Base-by-base conservation (phyloP, 352 stramenopile genomes). In the Phytophthora fragariae region DNA sequence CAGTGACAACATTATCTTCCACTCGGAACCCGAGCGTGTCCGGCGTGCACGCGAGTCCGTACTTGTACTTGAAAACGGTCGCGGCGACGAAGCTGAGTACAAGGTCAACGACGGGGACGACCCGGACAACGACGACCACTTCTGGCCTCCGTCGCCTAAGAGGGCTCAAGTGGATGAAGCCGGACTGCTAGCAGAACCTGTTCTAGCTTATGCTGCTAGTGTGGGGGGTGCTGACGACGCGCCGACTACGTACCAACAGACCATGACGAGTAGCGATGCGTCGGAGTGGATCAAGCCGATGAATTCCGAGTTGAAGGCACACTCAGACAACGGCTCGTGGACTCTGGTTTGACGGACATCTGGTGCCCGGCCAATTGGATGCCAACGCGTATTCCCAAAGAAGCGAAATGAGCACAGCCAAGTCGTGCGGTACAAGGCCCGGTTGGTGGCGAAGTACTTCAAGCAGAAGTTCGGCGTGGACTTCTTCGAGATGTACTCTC, bases 221-320 rank as follows among this genome's bases (percentile, higher is more conserved):
- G 50, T 58, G 2, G 57, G 49, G 0, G n/a, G 56, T 0, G 53
- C 55, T 49, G 35, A 61, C 33, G 55, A 61, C 33, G 55, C 31
- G 15, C 27, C 2, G 2, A 31, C 27, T 5, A 31, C 27, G 3
- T 31, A 31, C 3, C 27, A 31, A 4, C 27, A 61, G 55, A 35
- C 35, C 14, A 61, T 61, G 17, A 15, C 35, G 6, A 61, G 57
- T 8, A 24, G 62, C 17, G 12, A 62, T 4, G 7, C 35, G 39
- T 50, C 31, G 17, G 19, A 66, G 15, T 60, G 56, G 56, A 11
- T 56, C 5, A 57, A 71, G 37, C 47, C 64, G 4, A 61, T 65
- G 33, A 59, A 62, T 9, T 11, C 57, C 1, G 65, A 72, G 39
- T 12, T 72, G 7, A 57, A 58, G 21, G 49, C 50, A 0, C 57